Percentiles rank a stretch among this genome's conserved stretches.
Evolutionary conservation across 345 rosid species (phyloP).

Genomic region (Ceriops zippeliana): DNA sequence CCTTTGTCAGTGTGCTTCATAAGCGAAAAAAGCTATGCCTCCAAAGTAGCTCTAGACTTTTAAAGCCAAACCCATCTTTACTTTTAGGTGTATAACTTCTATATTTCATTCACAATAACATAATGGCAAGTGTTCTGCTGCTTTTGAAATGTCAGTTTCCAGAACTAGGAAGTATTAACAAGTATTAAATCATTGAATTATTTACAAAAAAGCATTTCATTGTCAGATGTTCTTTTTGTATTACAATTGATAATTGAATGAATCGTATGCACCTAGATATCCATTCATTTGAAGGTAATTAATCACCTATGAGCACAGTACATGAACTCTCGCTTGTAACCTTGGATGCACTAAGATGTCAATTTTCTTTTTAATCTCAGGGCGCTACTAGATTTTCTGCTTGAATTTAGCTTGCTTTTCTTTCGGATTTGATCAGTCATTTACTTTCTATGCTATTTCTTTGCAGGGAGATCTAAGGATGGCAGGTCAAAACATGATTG

Average conservation of each 20-base stretch:
- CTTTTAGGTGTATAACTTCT: no score
- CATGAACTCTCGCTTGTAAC: background rate
- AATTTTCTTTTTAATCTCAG: background rate
- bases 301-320: background rate
- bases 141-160: no score
- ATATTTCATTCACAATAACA: no score
- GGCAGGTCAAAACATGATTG: constrained; percentile 57
- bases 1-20: no score
- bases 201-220: background rate
- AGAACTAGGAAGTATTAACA: no score
- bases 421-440: constrained; percentile 10
- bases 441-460: constrained; percentile 12
- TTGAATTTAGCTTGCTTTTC: constrained; percentile 5
- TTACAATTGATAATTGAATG: background rate
- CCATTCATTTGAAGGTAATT: background rate
- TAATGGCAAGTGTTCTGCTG: no score
- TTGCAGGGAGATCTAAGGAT: constrained; percentile 40
- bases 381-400: background rate
- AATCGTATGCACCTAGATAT: background rate
- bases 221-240: background rate
- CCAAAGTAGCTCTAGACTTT: no score
- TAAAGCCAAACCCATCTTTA: no score
- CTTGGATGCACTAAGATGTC: background rate
- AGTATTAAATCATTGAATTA: background rate
- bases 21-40: no score